Base-by-base conservation (phyloP, 2,329 filamentous ascomycete genomes). In the Aureobasidium sp. region DNA sequence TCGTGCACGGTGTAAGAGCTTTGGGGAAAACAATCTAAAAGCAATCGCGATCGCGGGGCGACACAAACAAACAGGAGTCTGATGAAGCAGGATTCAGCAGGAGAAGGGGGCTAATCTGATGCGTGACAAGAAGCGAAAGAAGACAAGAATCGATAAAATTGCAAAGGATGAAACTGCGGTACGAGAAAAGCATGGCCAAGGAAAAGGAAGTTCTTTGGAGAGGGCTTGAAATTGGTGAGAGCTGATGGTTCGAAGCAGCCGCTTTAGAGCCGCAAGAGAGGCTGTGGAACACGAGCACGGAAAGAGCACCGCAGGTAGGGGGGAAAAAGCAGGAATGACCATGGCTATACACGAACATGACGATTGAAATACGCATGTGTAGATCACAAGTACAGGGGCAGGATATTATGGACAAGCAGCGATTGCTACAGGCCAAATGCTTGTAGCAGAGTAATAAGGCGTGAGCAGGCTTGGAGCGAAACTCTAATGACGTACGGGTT, bases 41-140 rank as follows among this genome's bases (percentile, higher is more conserved):
- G 27, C 42, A 43, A 59, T 59, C 55, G 55, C 55, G 55, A 59
- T 59, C 55, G 55, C 23, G 55, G 55, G 55, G 55, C 55, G 55
- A 47, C 36, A 47, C 36, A 29, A 56, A 38, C 23, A 56, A 45
- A 31, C 42, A 58, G 40, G 54, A 58, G 55, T 59, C 55, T 47
- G 33, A 40, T 25, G 27, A 23, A 59, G 53, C 23, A 36, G 48
- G 48, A 53, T 55, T 42, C 7, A 4, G n/a, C 6, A 7, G n/a
- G 25, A 4, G 11, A 33, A 58, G 23, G 5, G 9, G 54, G 18
- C 13, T 20, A 43, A 45, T n/a, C 25, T 45, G 25, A 29, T 59
- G 55, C 42, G 36, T 42, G 42, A 38, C 13, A 36, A n/a, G n/a
- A 47, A 59, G 55, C 55, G 55, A 59, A 47, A 10, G 3, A 20